A percentile compares a stretch with the other conserved stretches of the same genome.
These are phyloP conservation scores for Verticillium alfalfae DNA, from an alignment of 2,329 filamentous ascomycete species.

Conservation along the genomic window DNA sequence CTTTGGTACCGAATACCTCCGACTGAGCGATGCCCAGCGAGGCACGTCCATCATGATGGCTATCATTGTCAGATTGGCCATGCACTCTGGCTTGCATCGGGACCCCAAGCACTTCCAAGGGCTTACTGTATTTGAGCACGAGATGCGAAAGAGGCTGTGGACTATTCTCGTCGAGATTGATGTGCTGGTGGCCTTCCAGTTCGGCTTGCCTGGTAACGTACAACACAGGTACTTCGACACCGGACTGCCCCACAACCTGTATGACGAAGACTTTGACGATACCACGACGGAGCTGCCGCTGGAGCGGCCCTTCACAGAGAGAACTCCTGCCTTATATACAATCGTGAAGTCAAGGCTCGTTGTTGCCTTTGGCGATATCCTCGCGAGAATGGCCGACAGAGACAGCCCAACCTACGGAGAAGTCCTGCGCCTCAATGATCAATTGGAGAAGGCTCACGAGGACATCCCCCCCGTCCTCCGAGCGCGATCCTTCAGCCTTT, in stretches of 20 bases:
- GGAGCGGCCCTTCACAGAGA: conserved; percentile 19
- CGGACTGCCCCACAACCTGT: conserved; percentile 32
- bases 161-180: conserved; percentile 32
- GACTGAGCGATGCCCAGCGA: conserved; percentile 1
- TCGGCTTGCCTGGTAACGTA: conserved; percentile 39
- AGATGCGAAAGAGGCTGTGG: conserved; percentile 41
- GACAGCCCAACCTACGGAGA: conserved; percentile 26
- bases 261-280: conserved; percentile 35
- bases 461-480: neutral
- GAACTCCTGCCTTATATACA: conserved; percentile 17
- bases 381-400: conserved; percentile 7
- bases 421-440: conserved; percentile 26
- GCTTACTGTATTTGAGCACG: conserved; percentile 31
- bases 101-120: conserved; percentile 34
- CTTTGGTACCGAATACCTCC: conserved; percentile 6
- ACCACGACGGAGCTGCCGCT: conserved; percentile 27
- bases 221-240: conserved; percentile 33
- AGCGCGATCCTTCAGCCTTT: neutral
- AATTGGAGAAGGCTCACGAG: conserved; percentile 24
- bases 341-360: conserved; percentile 19
- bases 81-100: conserved; percentile 37
- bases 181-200: conserved; percentile 34
- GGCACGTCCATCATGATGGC: conserved; percentile 22
- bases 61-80: conserved; percentile 23
- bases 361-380: conserved; percentile 15